Evolutionary conservation across 768 basidiomycete species (phyloP).

Genomic region (Russula sp.): DNA sequence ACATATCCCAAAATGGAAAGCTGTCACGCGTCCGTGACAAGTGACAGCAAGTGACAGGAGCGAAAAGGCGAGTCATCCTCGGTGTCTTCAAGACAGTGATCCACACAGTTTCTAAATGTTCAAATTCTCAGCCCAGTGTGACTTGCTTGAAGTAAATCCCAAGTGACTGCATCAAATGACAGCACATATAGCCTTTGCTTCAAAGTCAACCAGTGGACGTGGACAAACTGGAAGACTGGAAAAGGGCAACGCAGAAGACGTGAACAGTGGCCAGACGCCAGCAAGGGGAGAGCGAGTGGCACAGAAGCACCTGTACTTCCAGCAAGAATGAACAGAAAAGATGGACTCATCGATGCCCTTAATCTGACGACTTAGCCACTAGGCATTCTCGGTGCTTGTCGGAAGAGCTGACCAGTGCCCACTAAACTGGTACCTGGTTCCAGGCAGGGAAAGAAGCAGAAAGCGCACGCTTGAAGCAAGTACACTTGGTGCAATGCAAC

Average conservation of each 20-base stretch:
- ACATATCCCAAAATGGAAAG: background rate
- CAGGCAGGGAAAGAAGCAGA: background rate
- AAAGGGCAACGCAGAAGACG: background rate
- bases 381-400: background rate
- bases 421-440: background rate
- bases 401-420: background rate
- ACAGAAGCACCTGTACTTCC: background rate
- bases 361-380: slow-evolving; percentile 5
- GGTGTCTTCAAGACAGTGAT: background rate
- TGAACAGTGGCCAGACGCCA: background rate
- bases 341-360: background rate
- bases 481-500: background rate
- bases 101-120: slow-evolving; percentile 14
- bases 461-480: background rate
- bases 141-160: slow-evolving; percentile 6
- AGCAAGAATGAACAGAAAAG: slow-evolving; percentile 4
- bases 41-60: slow-evolving; percentile 1
- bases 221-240: background rate
- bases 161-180: slow-evolving; percentile 16
- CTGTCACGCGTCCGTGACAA: background rate
- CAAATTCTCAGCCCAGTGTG: slow-evolving; percentile 20
- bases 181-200: slow-evolving; percentile 12
- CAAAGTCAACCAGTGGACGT: slow-evolving; percentile 1
- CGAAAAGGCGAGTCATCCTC: slow-evolving; percentile 20
- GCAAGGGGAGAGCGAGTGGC: slow-evolving; percentile 1